phyloP scores from a whole-genome alignment of 306 rosid genomes.

The Argentina anserina region DNA sequence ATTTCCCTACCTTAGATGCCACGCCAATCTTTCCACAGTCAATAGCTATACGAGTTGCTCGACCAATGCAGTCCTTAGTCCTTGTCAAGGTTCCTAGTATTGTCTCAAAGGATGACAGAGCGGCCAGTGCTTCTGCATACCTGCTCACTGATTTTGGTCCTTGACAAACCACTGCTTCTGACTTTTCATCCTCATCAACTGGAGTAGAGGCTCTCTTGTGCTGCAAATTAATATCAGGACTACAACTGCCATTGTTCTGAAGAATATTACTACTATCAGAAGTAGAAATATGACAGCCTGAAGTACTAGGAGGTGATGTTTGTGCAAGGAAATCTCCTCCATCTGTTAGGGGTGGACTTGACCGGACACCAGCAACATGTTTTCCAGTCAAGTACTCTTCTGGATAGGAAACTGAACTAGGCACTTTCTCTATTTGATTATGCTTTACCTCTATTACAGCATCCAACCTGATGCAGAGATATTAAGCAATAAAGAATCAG shows the following conservation, averaged over 20 bases:
- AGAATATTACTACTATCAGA: conserved; percentile 64
- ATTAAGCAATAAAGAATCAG: conserved; percentile 15
- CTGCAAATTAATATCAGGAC: conserved; percentile 68
- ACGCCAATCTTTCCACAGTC: conserved; percentile 90
- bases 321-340: conserved; percentile 56
- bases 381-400: conserved; percentile 43
- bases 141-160: conserved; percentile 53
- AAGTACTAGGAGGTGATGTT: conserved; percentile 57
- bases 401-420: conserved; percentile 50
- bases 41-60: conserved; percentile 87
- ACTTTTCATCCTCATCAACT: conserved; percentile 42
- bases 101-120: conserved; percentile 71
- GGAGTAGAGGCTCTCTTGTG: conserved; percentile 43
- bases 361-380: conserved; percentile 37
- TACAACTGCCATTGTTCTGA: conserved; percentile 70
- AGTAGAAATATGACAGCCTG: conserved; percentile 57
- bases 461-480: conserved; percentile 41
- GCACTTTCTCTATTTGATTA: conserved; percentile 37
- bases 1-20: conserved; percentile 65
- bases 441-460: conserved; percentile 37
- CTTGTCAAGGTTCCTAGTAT: conserved; percentile 78
- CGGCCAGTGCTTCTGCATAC: conserved; percentile 64
- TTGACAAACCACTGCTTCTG: conserved; percentile 44
- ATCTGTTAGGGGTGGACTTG: conserved; percentile 62
- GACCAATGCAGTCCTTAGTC: conserved; percentile 96